phyloP scores from a whole-genome alignment of 306 rosid species.

The Trifolium subterraneum region DNA sequence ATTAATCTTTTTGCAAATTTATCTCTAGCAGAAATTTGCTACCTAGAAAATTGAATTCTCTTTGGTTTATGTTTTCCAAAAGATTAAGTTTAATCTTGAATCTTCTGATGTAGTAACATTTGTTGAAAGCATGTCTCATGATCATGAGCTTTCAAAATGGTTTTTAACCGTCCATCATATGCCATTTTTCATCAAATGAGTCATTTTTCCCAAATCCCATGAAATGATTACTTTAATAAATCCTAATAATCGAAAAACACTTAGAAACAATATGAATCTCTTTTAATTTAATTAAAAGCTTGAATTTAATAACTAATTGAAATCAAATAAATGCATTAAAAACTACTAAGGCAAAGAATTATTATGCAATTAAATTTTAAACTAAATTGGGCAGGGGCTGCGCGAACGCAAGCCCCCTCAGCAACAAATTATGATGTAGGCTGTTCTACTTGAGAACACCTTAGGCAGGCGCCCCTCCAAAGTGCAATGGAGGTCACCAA shows the following conservation, averaged over 20 bases:
- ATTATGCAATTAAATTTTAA: too few relatives aligned
- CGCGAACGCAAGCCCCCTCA: slow-evolving; percentile 64
- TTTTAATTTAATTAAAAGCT: too few relatives aligned
- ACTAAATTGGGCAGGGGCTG: slow-evolving; percentile 40
- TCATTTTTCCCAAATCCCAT: too few relatives aligned
- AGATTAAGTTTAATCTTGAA: too few relatives aligned
- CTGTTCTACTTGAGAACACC: slow-evolving; percentile 42
- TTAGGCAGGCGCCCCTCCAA: slow-evolving; percentile 8
- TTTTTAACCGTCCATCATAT: background rate
- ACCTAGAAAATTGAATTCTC: background rate
- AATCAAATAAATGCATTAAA: too few relatives aligned
- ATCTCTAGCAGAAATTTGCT: background rate
- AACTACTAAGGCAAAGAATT: too few relatives aligned
- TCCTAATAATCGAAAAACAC: too few relatives aligned
- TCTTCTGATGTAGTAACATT: background rate
- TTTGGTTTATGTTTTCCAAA: background rate
- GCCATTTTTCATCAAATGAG: background rate
- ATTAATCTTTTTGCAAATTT: too few relatives aligned
- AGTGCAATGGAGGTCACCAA: slow-evolving; percentile 30
- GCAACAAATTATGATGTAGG: slow-evolving; percentile 60
- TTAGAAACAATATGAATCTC: too few relatives aligned
- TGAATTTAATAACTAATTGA: too few relatives aligned
- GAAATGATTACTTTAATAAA: too few relatives aligned
- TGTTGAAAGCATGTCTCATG: background rate
- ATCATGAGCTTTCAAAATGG: background rate